phyloP scores from a whole-genome alignment of 2,329 filamentous ascomycete species.

The Herpotrichia juniperi region DNA sequence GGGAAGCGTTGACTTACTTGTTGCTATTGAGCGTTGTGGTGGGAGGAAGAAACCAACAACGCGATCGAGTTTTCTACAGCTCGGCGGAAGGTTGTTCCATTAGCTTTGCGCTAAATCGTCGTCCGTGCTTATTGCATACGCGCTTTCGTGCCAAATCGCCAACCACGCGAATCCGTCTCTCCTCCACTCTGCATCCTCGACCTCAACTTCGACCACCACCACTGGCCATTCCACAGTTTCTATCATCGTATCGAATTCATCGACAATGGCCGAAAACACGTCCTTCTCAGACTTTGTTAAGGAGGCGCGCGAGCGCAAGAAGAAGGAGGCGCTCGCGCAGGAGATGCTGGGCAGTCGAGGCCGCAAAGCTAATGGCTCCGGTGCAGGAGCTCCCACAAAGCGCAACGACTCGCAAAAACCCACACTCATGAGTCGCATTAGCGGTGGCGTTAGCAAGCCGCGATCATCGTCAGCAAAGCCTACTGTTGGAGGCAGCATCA shows the following conservation, averaged over 20 bases:
- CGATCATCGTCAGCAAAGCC: conserved; percentile 50
- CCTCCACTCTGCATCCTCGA: not conserved
- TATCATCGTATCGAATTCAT: not conserved
- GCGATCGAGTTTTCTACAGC: conserved; percentile 26
- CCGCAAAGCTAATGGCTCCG: conserved; percentile 60
- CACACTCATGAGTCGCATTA: conserved; percentile 71
- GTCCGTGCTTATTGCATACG: conserved; percentile 11
- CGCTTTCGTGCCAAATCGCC: not conserved
- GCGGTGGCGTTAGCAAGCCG: conserved; percentile 77
- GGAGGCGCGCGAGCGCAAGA: conserved; percentile 68
- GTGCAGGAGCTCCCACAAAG: conserved; percentile 57
- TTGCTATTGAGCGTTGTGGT: conserved; percentile 23
- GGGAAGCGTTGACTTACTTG: conserved; percentile 32
- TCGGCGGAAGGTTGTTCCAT: conserved; percentile 26
- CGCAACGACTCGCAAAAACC: conserved; percentile 55
- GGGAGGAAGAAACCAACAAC: conserved; percentile 16
- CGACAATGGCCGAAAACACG: conserved; percentile 16
- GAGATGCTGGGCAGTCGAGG: conserved; percentile 69
- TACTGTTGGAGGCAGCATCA: conserved; percentile 64
- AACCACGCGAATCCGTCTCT: not conserved
- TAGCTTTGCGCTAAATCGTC: conserved; percentile 2
- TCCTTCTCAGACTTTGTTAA: conserved; percentile 41
- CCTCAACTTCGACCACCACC: conserved; percentile 6
- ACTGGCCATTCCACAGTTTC: too few species aligned
- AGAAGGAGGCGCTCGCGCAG: conserved; percentile 73